Evolutionary conservation across 2,329 filamentous ascomycete genomes (phyloP).

Genomic region (Botrytis byssoidea): DNA sequence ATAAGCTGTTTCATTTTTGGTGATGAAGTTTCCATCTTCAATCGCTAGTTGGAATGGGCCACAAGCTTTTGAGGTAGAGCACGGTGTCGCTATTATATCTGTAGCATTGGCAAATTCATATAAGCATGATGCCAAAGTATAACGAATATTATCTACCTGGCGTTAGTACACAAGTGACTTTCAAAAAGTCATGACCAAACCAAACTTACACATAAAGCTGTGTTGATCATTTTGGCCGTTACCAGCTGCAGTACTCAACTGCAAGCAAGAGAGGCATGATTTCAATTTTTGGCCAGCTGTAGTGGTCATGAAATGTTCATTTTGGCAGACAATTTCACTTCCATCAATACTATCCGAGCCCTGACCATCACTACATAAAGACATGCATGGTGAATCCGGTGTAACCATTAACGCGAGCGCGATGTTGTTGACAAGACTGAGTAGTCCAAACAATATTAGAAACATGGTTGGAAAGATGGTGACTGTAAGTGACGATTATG

Average conservation of each 20-base stretch:
- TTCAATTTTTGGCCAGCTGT: slow-evolving; percentile 33
- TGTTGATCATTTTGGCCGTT: slow-evolving; percentile 33
- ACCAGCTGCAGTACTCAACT: slow-evolving; percentile 33
- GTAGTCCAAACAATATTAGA: not conserved
- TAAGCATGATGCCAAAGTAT: slow-evolving; percentile 33
- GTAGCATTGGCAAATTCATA: slow-evolving; percentile 33
- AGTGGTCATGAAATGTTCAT: slow-evolving; percentile 30
- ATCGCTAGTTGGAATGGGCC: slow-evolving; percentile 31
- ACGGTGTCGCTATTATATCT: slow-evolving; percentile 31
- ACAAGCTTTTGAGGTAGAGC: slow-evolving; percentile 31
- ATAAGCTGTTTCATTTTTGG: slow-evolving; percentile 29
- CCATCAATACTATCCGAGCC: slow-evolving; percentile 44
- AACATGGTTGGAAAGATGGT: slow-evolving; percentile 5
- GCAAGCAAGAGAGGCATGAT: slow-evolving; percentile 35
- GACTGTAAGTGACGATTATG: not conserved
- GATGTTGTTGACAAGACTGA: not conserved
- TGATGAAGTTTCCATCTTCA: slow-evolving; percentile 29
- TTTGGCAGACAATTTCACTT: slow-evolving; percentile 45
- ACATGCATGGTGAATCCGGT: slow-evolving; percentile 51
- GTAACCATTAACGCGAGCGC: slow-evolving; percentile 47
- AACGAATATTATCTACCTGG: slow-evolving; percentile 37
- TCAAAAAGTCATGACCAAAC: not conserved
- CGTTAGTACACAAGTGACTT: not conserved
- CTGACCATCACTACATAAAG: slow-evolving; percentile 43
- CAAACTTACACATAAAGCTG: slow-evolving; percentile 37